Base-by-base conservation (phyloP, 768 basidiomycete genomes). In the Phanerochaete carnosa region DNA sequence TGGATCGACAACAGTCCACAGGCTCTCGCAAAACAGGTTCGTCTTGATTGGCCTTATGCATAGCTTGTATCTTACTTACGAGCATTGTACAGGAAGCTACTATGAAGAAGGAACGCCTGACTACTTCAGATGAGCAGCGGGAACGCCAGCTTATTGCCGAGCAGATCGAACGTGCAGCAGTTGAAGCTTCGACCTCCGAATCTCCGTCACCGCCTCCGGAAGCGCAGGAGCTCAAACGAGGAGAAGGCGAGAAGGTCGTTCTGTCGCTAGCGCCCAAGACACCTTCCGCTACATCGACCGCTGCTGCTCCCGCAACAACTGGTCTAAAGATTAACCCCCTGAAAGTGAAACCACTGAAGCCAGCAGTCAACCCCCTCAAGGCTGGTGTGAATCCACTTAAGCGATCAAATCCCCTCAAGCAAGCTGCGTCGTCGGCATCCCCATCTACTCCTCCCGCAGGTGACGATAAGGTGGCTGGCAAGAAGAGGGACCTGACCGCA, bases 1-100 rank as follows among this genome's bases (percentile, higher is more conserved):
- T 99, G 97, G 97, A 92, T 99, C 57, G 97, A 99, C 74, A 98
- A 83, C 74, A 92, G 91, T 59, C 97, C 97, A 15, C 92, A 94
- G 68, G 94, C 97, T 1, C 79, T 99, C 33, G 93, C 92, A 8
- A 94, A 94, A 77, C 88, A 89, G 74, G 90, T 90, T 64, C 67
- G 83, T 75, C 45, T 35, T 45, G 30, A 13, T 35, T 59, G 19
- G 25, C n/a, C 11, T 30, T 46, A 2, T n/a, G 33, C n/a, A 23
- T 5, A n/a, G n/a, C n/a, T 28, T 19, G 22, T 50, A n/a, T 45
- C 55, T 28, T 29, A 9, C 54, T 60, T 3, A 59, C 55, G 2
- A 7, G 15, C 52, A 28, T 25, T 9, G 16, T 47, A 32, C 70
- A 92, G 83, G 92, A 93, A 73, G 91, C 92, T 16, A 87, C 85